Conservation (phyloP, 805 yeast species). For the Candida ascalaphidarum region DNA sequence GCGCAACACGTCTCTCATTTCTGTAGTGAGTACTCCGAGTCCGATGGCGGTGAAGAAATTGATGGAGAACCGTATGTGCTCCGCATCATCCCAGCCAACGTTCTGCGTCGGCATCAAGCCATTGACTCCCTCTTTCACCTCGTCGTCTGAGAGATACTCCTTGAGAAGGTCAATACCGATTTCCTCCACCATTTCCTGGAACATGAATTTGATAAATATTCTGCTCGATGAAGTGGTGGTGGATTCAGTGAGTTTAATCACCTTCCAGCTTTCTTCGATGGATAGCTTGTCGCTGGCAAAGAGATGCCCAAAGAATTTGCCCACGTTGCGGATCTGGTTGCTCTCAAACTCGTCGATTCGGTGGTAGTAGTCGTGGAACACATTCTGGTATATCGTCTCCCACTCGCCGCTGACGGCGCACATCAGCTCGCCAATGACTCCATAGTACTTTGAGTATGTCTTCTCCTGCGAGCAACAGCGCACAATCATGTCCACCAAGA, state of each 20-base stretch:
- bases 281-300: conserved; percentile 62
- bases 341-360: conserved; percentile 63
- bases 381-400: conserved; percentile 42
- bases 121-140: conserved; percentile 35
- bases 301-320: conserved; percentile 80
- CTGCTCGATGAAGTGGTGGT: conserved; percentile 76
- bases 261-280: conserved; percentile 47
- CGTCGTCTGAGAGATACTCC: conserved; percentile 35
- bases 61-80: conserved; percentile 65
- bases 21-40: conserved; percentile 73
- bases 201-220: conserved; percentile 71
- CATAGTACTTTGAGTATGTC: conserved; percentile 79
- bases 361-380: conserved; percentile 50
- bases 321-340: conserved; percentile 66
- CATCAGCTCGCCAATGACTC: conserved; percentile 64
- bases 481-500: conserved; percentile 63
- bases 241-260: conserved; percentile 54
- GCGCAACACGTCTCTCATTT: conserved; percentile 55
- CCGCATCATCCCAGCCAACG: conserved; percentile 26
- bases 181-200: conserved; percentile 73
- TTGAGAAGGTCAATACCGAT: conserved; percentile 50
- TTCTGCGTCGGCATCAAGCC: conserved; percentile 58
- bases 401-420: conserved; percentile 45
- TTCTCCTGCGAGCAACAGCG: conserved; percentile 81
- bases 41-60: conserved; percentile 93